Evolutionary conservation across 2,329 filamentous ascomycete species (phyloP).

Genomic region (Talaromyces sp.): DNA sequence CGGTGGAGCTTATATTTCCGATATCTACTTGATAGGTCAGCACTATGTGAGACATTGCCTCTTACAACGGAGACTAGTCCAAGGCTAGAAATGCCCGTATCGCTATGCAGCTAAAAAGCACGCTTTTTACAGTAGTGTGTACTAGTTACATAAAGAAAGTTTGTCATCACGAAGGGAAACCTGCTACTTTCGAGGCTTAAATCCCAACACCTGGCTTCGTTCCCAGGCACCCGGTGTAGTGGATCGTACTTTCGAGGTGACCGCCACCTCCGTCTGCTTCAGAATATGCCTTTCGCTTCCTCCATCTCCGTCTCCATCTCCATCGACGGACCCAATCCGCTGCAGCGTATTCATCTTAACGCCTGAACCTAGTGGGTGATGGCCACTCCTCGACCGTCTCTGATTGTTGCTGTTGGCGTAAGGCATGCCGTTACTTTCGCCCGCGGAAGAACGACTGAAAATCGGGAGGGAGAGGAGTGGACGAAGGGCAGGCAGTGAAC

Average conservation of each 20-base stretch:
- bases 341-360: constrained; percentile 9
- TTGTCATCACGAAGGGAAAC: neutral
- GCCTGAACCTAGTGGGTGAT: neutral
- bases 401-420: neutral
- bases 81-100: neutral
- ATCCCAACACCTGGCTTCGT: constrained; percentile 10
- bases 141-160: neutral
- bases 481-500: constrained; percentile 47
- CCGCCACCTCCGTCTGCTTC: constrained; percentile 7
- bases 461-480: constrained; percentile 37
- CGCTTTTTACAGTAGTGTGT: neutral
- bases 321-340: neutral
- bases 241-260: constrained; percentile 5
- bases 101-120: neutral
- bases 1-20: neutral
- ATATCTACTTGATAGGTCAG: neutral
- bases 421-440: neutral
- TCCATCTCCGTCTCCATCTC: neutral
- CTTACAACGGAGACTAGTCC: neutral
- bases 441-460: constrained; percentile 10
- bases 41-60: neutral
- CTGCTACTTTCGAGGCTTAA: neutral
- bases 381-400: constrained; percentile 1
- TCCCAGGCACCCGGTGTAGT: constrained; percentile 7
- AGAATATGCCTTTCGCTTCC: constrained; percentile 11